Evolutionary conservation across 2,329 filamentous ascomycete species (phyloP), one percentile per base, ranked within the genome.

Genomic region (Amauroascus niger): DNA sequence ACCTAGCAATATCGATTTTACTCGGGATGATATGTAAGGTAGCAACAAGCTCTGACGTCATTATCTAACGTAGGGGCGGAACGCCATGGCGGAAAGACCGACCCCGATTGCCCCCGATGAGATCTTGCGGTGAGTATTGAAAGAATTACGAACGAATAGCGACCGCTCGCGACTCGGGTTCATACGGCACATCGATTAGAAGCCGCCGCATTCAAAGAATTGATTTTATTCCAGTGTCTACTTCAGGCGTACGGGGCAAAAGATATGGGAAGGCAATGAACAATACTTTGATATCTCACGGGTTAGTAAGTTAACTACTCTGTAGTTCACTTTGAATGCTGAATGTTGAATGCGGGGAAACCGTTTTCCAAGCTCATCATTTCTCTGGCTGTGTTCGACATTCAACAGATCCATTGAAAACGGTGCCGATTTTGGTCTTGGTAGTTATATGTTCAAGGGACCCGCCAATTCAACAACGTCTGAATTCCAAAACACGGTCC

Each of bases 51-150:
- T 40, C 37, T 40, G 37, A 40, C 37, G 37, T 40, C 18, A 40
- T 20, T 7, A 45, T 30, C 9, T 20, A 30, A 43, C 24, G 20
- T n/a, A n/a, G 22, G 20, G 5, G 14, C 8, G 33, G n/a, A 37
- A n/a, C 7, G 8, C 8, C 9, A 37, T n/a, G n/a, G 5, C 33
- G 8, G 14, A 37, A 13, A 11, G 14, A 40, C 37, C 16, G n/a
- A 18, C 14, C 16, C 37, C 9, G 14, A n/a, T 7, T 13, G n/a
- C 16, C 16, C 6, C 37, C 16, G 37, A 16, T 18, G 37, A 40
- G 37, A 45, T 45, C 41, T 45, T 45, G 41, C 41, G 41, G 41
- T 45, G 41, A 28, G 41, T 45, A 45, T n/a, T 28, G 40, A 26
- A 44, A 45, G 16, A 30, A 45, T 18, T 45, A 45, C 41, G 16